Percentiles rank a stretch among this genome's conserved stretches.
Evolutionary conservation across 768 basidiomycete genomes (phyloP).

Genomic region (Mycena albidolilacea): DNA sequence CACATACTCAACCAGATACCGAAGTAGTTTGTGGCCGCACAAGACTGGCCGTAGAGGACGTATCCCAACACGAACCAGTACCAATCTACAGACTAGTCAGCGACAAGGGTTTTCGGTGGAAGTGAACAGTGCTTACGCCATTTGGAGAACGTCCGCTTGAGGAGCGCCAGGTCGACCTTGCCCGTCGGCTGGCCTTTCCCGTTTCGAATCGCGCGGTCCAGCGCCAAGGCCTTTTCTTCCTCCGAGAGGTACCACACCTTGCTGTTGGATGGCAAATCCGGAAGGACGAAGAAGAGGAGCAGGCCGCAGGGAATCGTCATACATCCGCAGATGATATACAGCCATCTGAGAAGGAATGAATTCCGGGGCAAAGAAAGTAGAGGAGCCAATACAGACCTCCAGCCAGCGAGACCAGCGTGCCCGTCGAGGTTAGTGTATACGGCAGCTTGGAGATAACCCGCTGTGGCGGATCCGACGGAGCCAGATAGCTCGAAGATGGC

Average conservation of each 20-base stretch:
- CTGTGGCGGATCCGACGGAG: constrained; percentile 44
- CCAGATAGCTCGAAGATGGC: constrained; percentile 46
- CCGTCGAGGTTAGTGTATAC: constrained; percentile 44
- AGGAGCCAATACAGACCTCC: constrained; percentile 34
- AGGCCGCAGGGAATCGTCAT: constrained; percentile 46
- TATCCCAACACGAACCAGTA: constrained; percentile 46
- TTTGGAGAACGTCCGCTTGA: constrained; percentile 41
- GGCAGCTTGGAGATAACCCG: constrained; percentile 46
- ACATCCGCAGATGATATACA: constrained; percentile 46
- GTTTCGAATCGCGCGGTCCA: constrained; percentile 39
- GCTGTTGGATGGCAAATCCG: constrained; percentile 45
- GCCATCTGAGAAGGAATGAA: constrained; percentile 36
- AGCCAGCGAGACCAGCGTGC: constrained; percentile 42
- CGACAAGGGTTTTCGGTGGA: background rate
- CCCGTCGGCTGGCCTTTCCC: constrained; percentile 42
- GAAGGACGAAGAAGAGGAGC: constrained; percentile 41
- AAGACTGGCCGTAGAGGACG: constrained; percentile 45
- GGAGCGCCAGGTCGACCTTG: constrained; percentile 39
- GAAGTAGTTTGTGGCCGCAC: constrained; percentile 41
- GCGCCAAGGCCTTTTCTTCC: constrained; percentile 43
- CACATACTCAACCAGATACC: constrained; percentile 45
- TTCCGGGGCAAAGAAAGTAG: background rate
- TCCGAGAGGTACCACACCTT: constrained; percentile 45
- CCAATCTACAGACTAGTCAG: constrained; percentile 37
- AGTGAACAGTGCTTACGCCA: constrained; percentile 39